phyloP scores from a whole-genome alignment of 257 asterid genomes.

The Mitragyna speciosa region DNA sequence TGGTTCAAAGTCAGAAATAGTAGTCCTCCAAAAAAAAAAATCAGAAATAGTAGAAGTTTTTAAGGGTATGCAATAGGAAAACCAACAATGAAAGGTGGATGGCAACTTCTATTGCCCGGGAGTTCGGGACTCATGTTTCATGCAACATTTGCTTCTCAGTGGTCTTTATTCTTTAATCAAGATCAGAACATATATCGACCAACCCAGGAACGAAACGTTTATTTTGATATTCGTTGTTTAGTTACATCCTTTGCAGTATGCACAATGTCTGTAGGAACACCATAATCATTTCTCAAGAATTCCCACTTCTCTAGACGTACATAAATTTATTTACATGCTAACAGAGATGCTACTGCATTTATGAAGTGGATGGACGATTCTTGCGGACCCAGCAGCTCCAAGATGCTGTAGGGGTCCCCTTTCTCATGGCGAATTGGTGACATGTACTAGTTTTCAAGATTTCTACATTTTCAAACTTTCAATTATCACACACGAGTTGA shows the following conservation, averaged over 20 bases:
- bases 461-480: not conserved
- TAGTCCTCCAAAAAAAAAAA: too few relatives aligned
- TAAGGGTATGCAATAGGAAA: conserved; percentile 11
- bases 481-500: not conserved
- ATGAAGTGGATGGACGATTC: conserved; percentile 31
- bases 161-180: conserved; percentile 4
- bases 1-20: not conserved
- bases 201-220: conserved; percentile 28
- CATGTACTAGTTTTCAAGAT: conserved; percentile 11
- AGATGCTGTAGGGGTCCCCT: conserved; percentile 27
- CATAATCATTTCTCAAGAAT: not conserved
- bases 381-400: conserved; percentile 25
- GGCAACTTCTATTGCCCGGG: conserved; percentile 16
- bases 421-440: conserved; percentile 6
- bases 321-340: not conserved
- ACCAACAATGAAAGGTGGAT: conserved; percentile 11
- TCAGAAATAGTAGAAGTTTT: not conserved
- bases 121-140: not conserved
- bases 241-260: conserved; percentile 15
- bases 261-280: conserved; percentile 17
- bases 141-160: conserved; percentile 10
- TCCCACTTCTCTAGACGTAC: not conserved
- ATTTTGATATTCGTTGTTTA: not conserved
- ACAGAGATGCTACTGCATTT: conserved; percentile 11
- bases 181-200: conserved; percentile 13